Base-by-base conservation (phyloP, 2,329 filamentous ascomycete genomes). In the Emmonsia crescens region DNA sequence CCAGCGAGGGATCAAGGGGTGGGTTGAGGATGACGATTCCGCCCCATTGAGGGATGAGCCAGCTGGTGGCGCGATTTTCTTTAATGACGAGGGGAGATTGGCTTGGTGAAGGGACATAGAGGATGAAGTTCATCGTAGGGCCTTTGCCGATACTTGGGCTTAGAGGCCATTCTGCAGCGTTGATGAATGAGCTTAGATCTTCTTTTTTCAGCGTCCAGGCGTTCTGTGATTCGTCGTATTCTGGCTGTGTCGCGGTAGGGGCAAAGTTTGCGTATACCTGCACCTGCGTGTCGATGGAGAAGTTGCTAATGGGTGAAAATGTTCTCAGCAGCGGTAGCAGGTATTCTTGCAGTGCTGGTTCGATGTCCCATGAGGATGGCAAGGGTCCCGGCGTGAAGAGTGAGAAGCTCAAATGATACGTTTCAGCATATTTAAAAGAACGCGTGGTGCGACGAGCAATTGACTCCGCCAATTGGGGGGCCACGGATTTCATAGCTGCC, bases 1-100 rank as follows among this genome's bases (percentile, higher is more conserved):
- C 49, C 74, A 72, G 55, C n/a, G 36, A 48, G 44, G 16, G 27
- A 27, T 54, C 31, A 61, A 71, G 67, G 8, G 69, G 66, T 38
- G 79, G 77, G 67, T 88, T 88, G 58, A 96, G 79, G 44, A 90
- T 87, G 60, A 83, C 80, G 2, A 89, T 84, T 9, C 87, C 86
- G 44, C 94, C 94, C 94, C 94, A 99, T 77, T 99, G 94, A 0
- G 94, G 94, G 52, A 99, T 88, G 66, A 96, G 82, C 93, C 93
- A 97, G 64, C 91, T 91, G 10, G 86, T 91, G 8, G 80, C 83
- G 40, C 78, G 77, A 65, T 79, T 84, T 57, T 83, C 83, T 61
- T 82, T 81, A 54, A 88, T 79, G 8, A 83, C 67, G 40, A 88
- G 75, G 14, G 85, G 86, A 2, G 81, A 81, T 63, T 85, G 81